Evolutionary conservation across 2,329 filamentous ascomycete genomes (phyloP).

Genomic region (Talaromyces funiculosus): DNA sequence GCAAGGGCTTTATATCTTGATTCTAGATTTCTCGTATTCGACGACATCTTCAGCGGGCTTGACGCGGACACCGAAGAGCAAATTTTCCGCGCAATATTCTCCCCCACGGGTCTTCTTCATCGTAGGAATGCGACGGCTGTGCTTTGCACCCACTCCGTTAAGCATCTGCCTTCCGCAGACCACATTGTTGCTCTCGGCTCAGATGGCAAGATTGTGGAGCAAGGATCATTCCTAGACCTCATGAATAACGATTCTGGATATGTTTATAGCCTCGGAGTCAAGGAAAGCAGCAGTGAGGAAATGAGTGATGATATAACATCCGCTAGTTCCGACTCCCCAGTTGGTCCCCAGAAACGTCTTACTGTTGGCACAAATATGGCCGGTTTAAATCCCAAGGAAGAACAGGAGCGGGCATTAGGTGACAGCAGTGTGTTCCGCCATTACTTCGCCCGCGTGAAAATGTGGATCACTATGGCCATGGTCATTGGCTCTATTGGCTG

Average conservation of each 20-base stretch:
- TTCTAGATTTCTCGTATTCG: not conserved
- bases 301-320: not conserved
- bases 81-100: not conserved
- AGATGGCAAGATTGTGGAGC: not conserved
- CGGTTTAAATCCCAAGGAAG: not conserved
- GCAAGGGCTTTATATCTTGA: not conserved
- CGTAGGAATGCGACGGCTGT: slow-evolving; percentile 2
- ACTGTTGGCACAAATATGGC: not conserved
- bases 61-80: not conserved
- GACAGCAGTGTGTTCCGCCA: slow-evolving; percentile 6
- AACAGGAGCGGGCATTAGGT: not conserved
- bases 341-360: not conserved
- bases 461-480: not conserved
- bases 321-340: not conserved
- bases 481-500: slow-evolving; percentile 1
- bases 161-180: not conserved
- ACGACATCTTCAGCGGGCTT: not conserved
- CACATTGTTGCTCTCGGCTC: not conserved
- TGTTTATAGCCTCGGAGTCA: not conserved
- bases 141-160: slow-evolving; percentile 3
- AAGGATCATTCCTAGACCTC: not conserved
- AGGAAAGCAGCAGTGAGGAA: not conserved
- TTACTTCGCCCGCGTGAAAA: slow-evolving; percentile 3
- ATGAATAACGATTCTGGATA: not conserved
- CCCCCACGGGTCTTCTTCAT: not conserved